phyloP scores from a whole-genome alignment of 129 eudicot genomes.

The Flaveria brownii region DNA sequence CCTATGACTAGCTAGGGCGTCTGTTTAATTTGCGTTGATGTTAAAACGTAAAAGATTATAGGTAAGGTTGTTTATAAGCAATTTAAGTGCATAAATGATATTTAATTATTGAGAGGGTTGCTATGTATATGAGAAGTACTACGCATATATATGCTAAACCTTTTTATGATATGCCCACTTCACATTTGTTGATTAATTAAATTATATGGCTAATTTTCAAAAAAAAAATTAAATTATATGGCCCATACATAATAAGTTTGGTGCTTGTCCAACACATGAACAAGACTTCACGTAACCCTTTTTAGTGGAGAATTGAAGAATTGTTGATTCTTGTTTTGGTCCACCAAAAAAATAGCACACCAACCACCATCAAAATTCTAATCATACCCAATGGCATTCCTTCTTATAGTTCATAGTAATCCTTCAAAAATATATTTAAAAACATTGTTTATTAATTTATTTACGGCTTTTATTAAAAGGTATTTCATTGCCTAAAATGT shows the following conservation, averaged over 20 bases:
- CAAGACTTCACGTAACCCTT: conserved; percentile 25
- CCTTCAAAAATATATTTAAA: background rate
- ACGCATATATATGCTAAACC: background rate
- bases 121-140: no score
- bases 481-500: conserved; percentile 22
- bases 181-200: conserved; percentile 15
- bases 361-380: conserved; percentile 24
- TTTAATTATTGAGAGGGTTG: no score
- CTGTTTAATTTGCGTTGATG: no score
- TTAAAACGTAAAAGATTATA: no score
- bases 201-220: background rate
- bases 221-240: background rate
- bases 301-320: conserved; percentile 32
- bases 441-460: background rate
- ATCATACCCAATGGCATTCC: conserved; percentile 16
- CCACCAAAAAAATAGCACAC: conserved; percentile 33
- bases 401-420: background rate
- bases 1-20: no score
- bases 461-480: conserved; percentile 11
- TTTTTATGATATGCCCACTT: background rate
- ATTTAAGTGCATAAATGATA: no score
- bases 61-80: no score
- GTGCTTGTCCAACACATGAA: conserved; percentile 18
- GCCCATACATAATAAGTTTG: conserved; percentile 18
- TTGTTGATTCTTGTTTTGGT: conserved; percentile 29